Conservation (phyloP, 495 filamentous ascomycete species). For the Penicillium roqueforti region DNA sequence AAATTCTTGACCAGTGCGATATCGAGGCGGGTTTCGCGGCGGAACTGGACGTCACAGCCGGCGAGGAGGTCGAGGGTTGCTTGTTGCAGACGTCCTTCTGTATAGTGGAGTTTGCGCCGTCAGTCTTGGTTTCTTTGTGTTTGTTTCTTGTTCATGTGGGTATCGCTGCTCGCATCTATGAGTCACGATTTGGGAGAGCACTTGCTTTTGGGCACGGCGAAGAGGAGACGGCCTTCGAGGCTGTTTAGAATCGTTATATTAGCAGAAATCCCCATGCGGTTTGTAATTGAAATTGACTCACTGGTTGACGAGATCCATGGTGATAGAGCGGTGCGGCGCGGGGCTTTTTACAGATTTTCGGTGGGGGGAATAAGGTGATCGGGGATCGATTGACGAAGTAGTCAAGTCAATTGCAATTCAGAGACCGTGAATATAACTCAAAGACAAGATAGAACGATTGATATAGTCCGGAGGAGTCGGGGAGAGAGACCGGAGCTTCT, state of each 20-base stretch:
- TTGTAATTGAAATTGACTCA: conserved; percentile 45
- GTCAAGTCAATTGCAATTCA: conserved; percentile 14
- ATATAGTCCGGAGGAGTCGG: conserved; percentile 4
- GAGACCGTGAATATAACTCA: neutral
- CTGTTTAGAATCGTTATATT: conserved; percentile 17
- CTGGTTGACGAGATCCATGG: conserved; percentile 84
- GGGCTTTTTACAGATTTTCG: conserved; percentile 19
- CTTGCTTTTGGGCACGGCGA: conserved; percentile 95
- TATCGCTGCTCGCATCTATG: conserved; percentile 12
- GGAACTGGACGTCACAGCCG: conserved; percentile 94
- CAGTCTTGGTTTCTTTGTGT: conserved; percentile 11
- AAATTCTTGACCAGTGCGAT: conserved; percentile 96
- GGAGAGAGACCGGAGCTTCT: conserved; percentile 15
- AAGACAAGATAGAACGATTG: neutral
- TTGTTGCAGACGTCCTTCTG: conserved; percentile 89
- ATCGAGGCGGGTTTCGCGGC: conserved; percentile 85
- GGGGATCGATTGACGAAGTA: neutral
- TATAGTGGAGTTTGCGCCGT: conserved; percentile 12
- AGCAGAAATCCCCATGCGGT: neutral
- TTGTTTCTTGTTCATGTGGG: conserved; percentile 4
- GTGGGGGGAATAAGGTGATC: neutral
- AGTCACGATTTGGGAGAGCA: conserved; percentile 28
- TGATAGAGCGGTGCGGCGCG: conserved; percentile 25
- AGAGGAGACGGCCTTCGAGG: conserved; percentile 88
- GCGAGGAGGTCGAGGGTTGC: conserved; percentile 81